Evolutionary conservation across 176 grass and related monocot genomes (phyloP).

Genomic region (Oryza nivara): DNA sequence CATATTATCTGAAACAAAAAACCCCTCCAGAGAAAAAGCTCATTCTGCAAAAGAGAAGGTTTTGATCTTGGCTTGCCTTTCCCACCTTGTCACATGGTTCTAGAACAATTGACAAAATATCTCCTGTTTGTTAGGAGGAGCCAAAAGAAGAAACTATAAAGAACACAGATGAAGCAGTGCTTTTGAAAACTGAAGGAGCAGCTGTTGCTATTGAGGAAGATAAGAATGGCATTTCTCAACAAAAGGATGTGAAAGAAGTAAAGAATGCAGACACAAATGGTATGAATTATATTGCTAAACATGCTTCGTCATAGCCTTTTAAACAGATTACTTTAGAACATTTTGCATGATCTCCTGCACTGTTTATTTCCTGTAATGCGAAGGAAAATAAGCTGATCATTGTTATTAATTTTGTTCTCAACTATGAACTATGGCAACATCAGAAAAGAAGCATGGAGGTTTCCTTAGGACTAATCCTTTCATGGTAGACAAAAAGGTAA

Average conservation of each 20-base stretch:
- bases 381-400: conserved; percentile 4
- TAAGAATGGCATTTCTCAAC: not conserved
- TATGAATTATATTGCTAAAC: conserved; percentile 18
- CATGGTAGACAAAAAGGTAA: conserved; percentile 36
- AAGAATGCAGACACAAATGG: not conserved
- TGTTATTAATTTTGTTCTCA: conserved; percentile 10
- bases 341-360: not conserved
- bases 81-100: not conserved
- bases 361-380: conserved; percentile 5
- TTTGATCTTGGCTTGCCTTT: conserved; percentile 16
- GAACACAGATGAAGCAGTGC: conserved; percentile 45
- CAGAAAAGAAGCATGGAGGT: conserved; percentile 46
- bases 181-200: conserved; percentile 46
- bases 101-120: conserved; percentile 25
- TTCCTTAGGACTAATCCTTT: conserved; percentile 58
- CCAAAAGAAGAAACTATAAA: conserved; percentile 75
- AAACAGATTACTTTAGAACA: conserved; percentile 6
- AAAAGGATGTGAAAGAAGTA: not conserved
- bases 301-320: not conserved
- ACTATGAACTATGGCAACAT: conserved; percentile 37
- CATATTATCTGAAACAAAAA: conserved; percentile 58
- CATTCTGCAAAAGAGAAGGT: conserved; percentile 75
- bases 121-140: conserved; percentile 59
- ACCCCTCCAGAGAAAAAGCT: conserved; percentile 53
- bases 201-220: conserved; percentile 1